Evolutionary conservation across 345 rosid species (phyloP).

Genomic region (Gossypium sturtianum): DNA sequence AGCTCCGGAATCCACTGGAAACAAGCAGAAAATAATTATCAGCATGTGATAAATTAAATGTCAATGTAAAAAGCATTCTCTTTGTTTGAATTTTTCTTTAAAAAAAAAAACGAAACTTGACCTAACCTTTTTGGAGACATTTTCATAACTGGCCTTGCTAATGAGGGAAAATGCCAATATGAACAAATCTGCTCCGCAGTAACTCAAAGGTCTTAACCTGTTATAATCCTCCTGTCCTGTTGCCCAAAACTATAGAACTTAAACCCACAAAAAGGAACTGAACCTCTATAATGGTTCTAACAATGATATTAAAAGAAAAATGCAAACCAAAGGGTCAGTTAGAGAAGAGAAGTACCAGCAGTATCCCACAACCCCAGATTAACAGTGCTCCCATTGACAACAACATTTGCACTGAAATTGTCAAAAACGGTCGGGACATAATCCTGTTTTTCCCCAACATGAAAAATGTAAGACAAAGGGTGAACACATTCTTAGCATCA

Average conservation of each 20-base stretch:
- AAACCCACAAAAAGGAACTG: conserved; percentile 1
- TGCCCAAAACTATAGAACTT: conserved; percentile 11
- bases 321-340: neutral
- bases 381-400: conserved; percentile 80
- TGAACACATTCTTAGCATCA: neutral
- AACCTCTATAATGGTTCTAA: neutral
- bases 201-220: conserved; percentile 87
- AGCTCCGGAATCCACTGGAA: conserved; percentile 98
- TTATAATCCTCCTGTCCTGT: conserved; percentile 96
- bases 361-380: conserved; percentile 98
- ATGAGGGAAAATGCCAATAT: conserved; percentile 97
- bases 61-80: neutral
- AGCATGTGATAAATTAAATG: conserved; percentile 3
- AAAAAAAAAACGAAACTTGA: too few species aligned
- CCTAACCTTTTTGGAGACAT: conserved; percentile 82
- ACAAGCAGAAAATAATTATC: conserved; percentile 11
- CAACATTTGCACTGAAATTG: conserved; percentile 96
- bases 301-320: neutral
- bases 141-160: conserved; percentile 99
- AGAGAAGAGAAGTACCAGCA: conserved; percentile 48
- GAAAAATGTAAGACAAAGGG: neutral
- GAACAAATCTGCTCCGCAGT: conserved; percentile 95
- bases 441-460: conserved; percentile 47
- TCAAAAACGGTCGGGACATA: conserved; percentile 95
- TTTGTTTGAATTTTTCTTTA: neutral